Evolutionary conservation across 2,329 filamentous ascomycete genomes (phyloP).

Genomic region (Chaetomiaceae sp.): DNA sequence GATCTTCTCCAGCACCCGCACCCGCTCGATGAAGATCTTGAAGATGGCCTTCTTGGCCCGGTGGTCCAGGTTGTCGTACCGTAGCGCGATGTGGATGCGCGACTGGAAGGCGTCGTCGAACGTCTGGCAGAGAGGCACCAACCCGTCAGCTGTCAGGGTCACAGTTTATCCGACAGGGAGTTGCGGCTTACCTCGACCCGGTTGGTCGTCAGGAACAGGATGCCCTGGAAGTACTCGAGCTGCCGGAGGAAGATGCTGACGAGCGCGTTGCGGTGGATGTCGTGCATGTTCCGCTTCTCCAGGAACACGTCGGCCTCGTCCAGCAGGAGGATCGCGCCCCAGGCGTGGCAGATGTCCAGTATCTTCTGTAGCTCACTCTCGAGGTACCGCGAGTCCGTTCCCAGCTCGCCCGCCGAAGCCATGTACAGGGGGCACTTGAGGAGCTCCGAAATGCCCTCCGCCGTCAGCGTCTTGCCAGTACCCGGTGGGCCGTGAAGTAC

Average conservation of each 20-base stretch:
- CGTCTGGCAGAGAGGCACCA: slow-evolving; percentile 41
- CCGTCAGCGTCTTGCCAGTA: slow-evolving; percentile 83
- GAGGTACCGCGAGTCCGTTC: slow-evolving; percentile 66
- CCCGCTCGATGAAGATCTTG: slow-evolving; percentile 74
- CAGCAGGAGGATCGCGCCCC: slow-evolving; percentile 78
- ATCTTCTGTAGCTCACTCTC: slow-evolving; percentile 77
- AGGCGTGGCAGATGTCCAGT: slow-evolving; percentile 76
- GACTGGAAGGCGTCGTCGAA: slow-evolving; percentile 90
- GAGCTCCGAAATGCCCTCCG: slow-evolving; percentile 78
- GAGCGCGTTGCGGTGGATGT: slow-evolving; percentile 77
- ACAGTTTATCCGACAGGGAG: not conserved
- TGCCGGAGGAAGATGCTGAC: slow-evolving; percentile 83
- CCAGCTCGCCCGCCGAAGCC: slow-evolving; percentile 75
- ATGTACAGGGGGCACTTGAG: slow-evolving; percentile 78
- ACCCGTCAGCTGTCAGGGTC: not conserved
- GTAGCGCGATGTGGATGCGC: slow-evolving; percentile 76
- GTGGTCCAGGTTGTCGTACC: slow-evolving; percentile 67
- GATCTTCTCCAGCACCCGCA: slow-evolving; percentile 57
- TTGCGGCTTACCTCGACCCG: slow-evolving; percentile 54
- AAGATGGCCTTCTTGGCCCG: slow-evolving; percentile 75
- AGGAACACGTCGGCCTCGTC: slow-evolving; percentile 84
- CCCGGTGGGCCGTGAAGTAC: slow-evolving; percentile 82
- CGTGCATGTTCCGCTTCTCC: slow-evolving; percentile 74
- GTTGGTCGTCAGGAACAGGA: slow-evolving; percentile 85
- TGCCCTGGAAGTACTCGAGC: slow-evolving; percentile 88